Percentiles rank a stretch among this genome's conserved stretches.
Conservation (phyloP, 805 yeast species). For the Wickerhamiella qilinensis region DNA sequence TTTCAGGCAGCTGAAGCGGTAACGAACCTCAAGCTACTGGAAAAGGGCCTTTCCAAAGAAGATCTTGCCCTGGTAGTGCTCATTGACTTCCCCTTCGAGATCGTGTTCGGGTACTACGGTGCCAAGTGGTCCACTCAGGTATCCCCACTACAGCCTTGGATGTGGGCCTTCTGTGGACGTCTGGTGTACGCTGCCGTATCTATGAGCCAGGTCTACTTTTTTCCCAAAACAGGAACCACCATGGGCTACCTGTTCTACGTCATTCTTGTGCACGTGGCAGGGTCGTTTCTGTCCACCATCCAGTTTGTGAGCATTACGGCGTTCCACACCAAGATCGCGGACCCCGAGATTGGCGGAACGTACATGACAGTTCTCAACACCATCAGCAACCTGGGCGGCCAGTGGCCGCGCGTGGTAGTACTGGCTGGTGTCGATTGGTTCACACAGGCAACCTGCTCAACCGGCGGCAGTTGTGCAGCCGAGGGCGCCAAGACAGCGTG, state of each 20-base stretch:
- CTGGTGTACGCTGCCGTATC: slow-evolving; percentile 61
- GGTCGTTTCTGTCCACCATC: slow-evolving; percentile 85
- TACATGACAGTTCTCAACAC: slow-evolving; percentile 95
- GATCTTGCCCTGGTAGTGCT: slow-evolving; percentile 84
- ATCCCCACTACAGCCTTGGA: slow-evolving; percentile 67
- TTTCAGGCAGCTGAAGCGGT: slow-evolving; percentile 95
- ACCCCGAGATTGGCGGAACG: slow-evolving; percentile 92
- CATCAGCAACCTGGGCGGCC: slow-evolving; percentile 84
- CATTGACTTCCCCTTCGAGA: slow-evolving; percentile 91
- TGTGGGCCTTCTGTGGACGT: slow-evolving; percentile 72
- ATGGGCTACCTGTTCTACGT: slow-evolving; percentile 48
- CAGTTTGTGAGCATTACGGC: slow-evolving; percentile 92
- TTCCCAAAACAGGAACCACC: slow-evolving; percentile 44
- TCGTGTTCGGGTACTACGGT: slow-evolving; percentile 86
- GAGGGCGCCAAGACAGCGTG: slow-evolving; percentile 35
- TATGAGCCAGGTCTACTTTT: slow-evolving; percentile 50
- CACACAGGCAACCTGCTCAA: slow-evolving; percentile 44
- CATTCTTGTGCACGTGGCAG: slow-evolving; percentile 64
- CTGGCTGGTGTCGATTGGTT: slow-evolving; percentile 65
- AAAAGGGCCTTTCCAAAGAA: slow-evolving; percentile 83
- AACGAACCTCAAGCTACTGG: slow-evolving; percentile 77
- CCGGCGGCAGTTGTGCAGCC: slow-evolving; percentile 20
- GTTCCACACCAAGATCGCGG: slow-evolving; percentile 90
- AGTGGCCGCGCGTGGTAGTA: slow-evolving; percentile 87
- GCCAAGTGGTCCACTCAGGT: slow-evolving; percentile 83